Base-by-base conservation (phyloP, 2,329 filamentous ascomycete genomes). In the Aspergillus sclerotialis region DNA sequence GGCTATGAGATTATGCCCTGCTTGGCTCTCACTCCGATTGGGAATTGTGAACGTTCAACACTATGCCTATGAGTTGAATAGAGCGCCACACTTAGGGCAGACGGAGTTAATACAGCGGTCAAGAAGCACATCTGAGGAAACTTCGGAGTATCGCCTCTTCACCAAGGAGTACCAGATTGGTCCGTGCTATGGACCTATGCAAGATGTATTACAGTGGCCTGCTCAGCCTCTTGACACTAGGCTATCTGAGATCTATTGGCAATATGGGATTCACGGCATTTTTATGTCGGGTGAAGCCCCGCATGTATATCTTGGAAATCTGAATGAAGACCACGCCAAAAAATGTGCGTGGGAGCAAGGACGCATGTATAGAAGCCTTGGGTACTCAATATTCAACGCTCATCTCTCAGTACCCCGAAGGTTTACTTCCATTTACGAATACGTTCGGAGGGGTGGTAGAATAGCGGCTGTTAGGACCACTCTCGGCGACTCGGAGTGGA, bases 241-340 rank as follows among this genome's bases (percentile, higher is more conserved):
- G 17, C 55, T 71, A 8, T 71, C 68, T 1, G 74, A 77, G 48
- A 49, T 73, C 18, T 58, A 70, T 28, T 61, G 68, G 39, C 67
- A 75, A 42, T 63, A 64, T 37, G 42, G 53, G 28, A 31, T 39
- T 19, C 45, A 48, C 11, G 39, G 42, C 18, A 34, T 48, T 5
- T 43, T 46, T 29, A 24, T 45, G 4, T 26, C 33, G 12, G 37
- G 36, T 2, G 41, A 56, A 2, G 38, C 44, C 1, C 48, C 60
- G 9, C 59, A 69, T 26, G 68, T 85, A 9, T 89, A 82, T 52
- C 67, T 88, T 1, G 79, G 81, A 0, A 67, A 80, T 14, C 55
- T 87, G 0, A 60, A 78, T 7, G 78, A 82, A 42, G 71, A 69
- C 37, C 69, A 71, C 12, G 50, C 55, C n/a, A 67, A 70, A 18